Evolutionary conservation across 371 early-diverging fungal genomes (phyloP), one percentile per base, ranked within the genome.

Genomic region (Funneliformis caledonium): DNA sequence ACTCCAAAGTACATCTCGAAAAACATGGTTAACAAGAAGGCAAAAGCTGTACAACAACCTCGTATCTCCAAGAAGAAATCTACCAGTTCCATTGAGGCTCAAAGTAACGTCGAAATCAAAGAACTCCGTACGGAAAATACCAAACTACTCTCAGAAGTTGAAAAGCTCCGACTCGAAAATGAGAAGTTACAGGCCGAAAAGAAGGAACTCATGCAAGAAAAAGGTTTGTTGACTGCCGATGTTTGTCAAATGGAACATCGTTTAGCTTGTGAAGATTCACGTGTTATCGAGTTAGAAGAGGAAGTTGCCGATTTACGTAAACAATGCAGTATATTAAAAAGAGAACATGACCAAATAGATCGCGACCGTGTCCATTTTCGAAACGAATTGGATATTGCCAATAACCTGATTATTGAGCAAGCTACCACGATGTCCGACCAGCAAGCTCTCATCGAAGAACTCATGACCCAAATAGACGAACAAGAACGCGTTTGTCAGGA

Each of bases 391-490:
- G 37, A 72, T 22, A 26, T 50, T 11, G 72, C 72, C 8, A 72
- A 72, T 50, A 52, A 22, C 12, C 31, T 50, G 31, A 52, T 72
- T 31, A 33, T 52, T 11, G 72, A 72, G 12, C 72, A 72, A 72
- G 33, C 70, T 37, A 37, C 14, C 8, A 70, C 70, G 22, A 45
- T 70, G 70, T 43, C 70, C 45, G 70, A 70, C 11, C 70, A 70
- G 45, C 70, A 70, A 70, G n/a, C 70, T 22, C 70, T 70, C 43
- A 70, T 70, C 22, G 70, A 70, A 45, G 70, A 70, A n/a, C 22
- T 70, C 22, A 70, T 70, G 70, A 4, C 45, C 22, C 70, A 70
- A 47, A 22, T 70, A 4, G 70, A 70, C n/a, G 70, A 70, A 45
- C 70, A 70, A 70, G 70, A 70, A 43, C 8, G 11, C 19, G n/a